These are phyloP conservation scores for Aspergillus fumigatiaffinis DNA, from an alignment of 2,329 filamentous ascomycete species.

Conservation along the genomic window DNA sequence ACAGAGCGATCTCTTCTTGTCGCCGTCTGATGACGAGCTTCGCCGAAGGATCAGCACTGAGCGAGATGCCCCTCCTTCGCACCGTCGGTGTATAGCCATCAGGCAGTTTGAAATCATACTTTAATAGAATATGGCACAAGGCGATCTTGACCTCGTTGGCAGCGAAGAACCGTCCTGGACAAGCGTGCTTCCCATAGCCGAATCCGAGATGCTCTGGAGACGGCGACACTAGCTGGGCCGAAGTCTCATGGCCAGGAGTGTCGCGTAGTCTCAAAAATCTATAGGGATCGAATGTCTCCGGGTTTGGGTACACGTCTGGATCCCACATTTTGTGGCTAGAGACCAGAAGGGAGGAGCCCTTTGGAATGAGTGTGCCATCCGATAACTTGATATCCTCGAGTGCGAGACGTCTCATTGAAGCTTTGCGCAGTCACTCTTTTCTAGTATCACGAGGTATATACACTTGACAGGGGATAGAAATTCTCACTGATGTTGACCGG, in stretches of 20 bases:
- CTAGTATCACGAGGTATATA: neutral
- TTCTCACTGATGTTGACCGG: conserved; percentile 18
- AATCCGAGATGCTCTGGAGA: conserved; percentile 20
- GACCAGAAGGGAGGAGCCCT: conserved; percentile 2
- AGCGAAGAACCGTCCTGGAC: conserved; percentile 52
- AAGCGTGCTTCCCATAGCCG: conserved; percentile 27
- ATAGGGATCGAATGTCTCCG: conserved; percentile 9
- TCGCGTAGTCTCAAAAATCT: conserved; percentile 8
- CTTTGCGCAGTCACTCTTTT: neutral
- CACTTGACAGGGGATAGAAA: neutral
- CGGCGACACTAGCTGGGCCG: conserved; percentile 15
- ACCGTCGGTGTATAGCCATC: neutral
- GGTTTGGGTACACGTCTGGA: neutral
- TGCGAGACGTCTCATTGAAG: neutral
- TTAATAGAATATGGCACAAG: conserved; percentile 44
- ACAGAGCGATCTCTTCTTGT: neutral
- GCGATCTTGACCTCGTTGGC: conserved; percentile 52
- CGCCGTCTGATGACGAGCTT: neutral
- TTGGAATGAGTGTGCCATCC: conserved; percentile 9
- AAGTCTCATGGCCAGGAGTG: conserved; percentile 2
- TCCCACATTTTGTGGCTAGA: conserved; percentile 6
- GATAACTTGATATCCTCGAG: conserved; percentile 3
- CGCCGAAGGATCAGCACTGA: neutral
- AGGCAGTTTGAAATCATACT: conserved; percentile 45
- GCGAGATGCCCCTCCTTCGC: neutral